Evolutionary conservation across 2,329 filamentous ascomycete genomes (phyloP).

Genomic region (Elsinoe arachidis): DNA sequence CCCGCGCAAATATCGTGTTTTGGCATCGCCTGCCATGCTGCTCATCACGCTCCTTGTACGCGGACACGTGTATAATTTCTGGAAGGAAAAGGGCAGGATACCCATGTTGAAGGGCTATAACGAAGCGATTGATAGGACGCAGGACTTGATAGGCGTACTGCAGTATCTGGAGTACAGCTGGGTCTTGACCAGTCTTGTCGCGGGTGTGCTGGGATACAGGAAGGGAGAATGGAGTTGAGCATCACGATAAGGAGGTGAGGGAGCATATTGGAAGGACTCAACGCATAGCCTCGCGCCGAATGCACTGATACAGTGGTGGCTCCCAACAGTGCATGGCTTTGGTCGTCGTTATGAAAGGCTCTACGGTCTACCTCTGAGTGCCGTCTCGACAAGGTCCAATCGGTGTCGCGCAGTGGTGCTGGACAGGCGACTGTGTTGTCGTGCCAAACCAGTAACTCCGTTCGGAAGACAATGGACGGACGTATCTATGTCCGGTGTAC

Average conservation of each 20-base stretch:
- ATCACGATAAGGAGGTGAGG: not conserved
- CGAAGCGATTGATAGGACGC: slow-evolving; percentile 27
- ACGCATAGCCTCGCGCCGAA: no score
- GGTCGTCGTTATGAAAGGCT: no score
- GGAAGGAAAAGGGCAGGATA: slow-evolving; percentile 21
- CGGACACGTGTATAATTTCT: slow-evolving; percentile 29
- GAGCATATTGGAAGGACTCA: no score
- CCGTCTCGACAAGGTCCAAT: no score
- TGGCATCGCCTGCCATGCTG: slow-evolving; percentile 22
- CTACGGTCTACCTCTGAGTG: no score
- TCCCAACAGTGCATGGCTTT: no score
- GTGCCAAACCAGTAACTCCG: no score
- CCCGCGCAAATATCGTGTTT: slow-evolving; percentile 11
- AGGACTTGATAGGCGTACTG: slow-evolving; percentile 25
- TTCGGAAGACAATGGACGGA: no score
- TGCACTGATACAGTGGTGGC: no score
- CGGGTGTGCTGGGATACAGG: slow-evolving; percentile 21
- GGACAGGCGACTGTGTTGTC: no score
- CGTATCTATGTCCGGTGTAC: no score
- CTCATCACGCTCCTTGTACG: slow-evolving; percentile 23
- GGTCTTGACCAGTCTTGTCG: slow-evolving; percentile 25
- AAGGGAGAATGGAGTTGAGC: not conserved
- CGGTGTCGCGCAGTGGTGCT: no score
- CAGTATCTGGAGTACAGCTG: slow-evolving; percentile 30
- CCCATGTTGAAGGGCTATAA: slow-evolving; percentile 24